Percentiles rank a stretch among this genome's conserved stretches.
Conservation (phyloP, 768 basidiomycete species). For the Udeniomyces megalosporus region DNA sequence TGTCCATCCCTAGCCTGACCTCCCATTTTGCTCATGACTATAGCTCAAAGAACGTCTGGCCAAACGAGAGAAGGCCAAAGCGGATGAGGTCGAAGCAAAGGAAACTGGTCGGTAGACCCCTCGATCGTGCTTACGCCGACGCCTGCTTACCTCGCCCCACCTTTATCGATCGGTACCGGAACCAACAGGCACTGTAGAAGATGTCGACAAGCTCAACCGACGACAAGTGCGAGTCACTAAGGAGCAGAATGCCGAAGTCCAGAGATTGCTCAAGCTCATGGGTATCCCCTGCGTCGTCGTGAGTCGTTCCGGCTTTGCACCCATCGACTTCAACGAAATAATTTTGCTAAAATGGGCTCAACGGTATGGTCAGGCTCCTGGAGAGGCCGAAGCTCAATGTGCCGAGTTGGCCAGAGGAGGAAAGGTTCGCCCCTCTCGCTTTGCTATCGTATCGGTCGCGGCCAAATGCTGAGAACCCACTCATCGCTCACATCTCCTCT, state of each 20-base stretch:
- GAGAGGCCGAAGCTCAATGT: conserved; percentile 97
- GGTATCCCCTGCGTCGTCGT: conserved; percentile 91
- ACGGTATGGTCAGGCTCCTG: conserved; percentile 92
- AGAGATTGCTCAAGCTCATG: conserved; percentile 73
- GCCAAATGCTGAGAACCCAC: not conserved
- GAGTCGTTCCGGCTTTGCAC: conserved; percentile 24
- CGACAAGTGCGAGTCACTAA: conserved; percentile 86
- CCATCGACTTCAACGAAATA: not conserved
- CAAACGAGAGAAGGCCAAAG: conserved; percentile 76
- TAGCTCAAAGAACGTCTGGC: conserved; percentile 98
- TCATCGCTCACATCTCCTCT: not conserved
- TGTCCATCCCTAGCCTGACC: no score
- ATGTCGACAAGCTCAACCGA: conserved; percentile 74
- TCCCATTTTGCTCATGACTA: not conserved
- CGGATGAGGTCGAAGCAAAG: conserved; percentile 88
- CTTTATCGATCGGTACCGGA: no score
- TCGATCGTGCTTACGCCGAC: no score
- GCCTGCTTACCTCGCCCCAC: no score
- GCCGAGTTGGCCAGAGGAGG: conserved; percentile 94
- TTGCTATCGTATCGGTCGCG: not conserved
- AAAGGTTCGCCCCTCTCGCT: conserved; percentile 39
- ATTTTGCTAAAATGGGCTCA: not conserved
- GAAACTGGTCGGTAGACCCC: conserved; percentile 54
- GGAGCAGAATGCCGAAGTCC: conserved; percentile 92
- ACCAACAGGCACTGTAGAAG: conserved; percentile 58